Base-by-base conservation (phyloP, 352 stramenopile genomes). In the Thalassiosira mediterranea region DNA sequence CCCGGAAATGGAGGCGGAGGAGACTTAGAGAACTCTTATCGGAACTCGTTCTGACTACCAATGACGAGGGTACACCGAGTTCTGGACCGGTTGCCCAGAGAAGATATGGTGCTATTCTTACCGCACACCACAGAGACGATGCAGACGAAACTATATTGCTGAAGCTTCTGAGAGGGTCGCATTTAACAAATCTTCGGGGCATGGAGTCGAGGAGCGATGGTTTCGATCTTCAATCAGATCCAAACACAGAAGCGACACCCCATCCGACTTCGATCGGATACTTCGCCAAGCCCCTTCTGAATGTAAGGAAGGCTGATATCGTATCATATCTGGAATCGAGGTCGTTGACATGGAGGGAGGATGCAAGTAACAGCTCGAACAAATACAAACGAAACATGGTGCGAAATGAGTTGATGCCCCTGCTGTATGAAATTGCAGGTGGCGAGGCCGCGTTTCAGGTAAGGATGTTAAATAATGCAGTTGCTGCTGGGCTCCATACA, bases 51-150 rank as follows among this genome's bases (percentile, higher is more conserved):
- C 15, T 62, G 4, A 21, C 29, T 10, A 42, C 40, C 13, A 57
- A 37, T 19, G 29, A 64, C n/a, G n/a, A n/a, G 51, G 48, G 19
- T 7, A 66, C 21, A 69, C 51, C 23, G 15, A 21, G 49, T 29
- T 5, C 8, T 32, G 47, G 49, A 25, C 3, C 52, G 26, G 34
- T 69, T 64, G 29, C 19, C n/a, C 37, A 34, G 31, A 52, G 60
- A 56, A 65, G 56, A 73, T 71, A 54, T 52, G 77, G 85, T 54
- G 58, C 84, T 4, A 91, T 96, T 37, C 69, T 94, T 1, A 95
- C 90, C 21, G 92, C 89, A 11, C 92, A 96, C 78, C 90, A 96
- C 72, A 32, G 69, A 25, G 91, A 95, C 83, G 93, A 96, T 86
- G 87, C 90, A 19, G 83, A 87, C n/a, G 91, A 96, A 81, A 95